Percentiles rank a stretch among this genome's conserved stretches.
These are phyloP conservation scores for Colletotrichum simmondsii DNA, from an alignment of 2,329 filamentous ascomycete genomes.

Conservation along the genomic window DNA sequence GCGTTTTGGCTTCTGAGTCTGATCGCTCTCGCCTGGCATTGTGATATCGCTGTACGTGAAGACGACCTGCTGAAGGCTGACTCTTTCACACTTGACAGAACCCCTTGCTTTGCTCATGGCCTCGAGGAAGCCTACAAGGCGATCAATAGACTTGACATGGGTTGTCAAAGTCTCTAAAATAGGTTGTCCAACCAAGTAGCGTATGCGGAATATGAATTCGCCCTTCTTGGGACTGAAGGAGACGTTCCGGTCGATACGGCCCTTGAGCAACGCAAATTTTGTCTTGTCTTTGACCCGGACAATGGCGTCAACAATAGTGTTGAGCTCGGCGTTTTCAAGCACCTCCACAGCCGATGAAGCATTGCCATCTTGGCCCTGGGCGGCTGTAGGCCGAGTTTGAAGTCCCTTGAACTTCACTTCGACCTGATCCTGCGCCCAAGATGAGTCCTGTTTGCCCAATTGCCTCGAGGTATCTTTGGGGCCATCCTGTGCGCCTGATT, in stretches of 20 bases:
- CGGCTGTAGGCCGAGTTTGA: constrained; percentile 38
- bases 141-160: constrained; percentile 74
- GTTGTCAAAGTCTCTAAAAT: constrained; percentile 68
- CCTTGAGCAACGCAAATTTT: constrained; percentile 66
- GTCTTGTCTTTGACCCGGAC: constrained; percentile 63
- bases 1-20: constrained; percentile 36
- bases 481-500: background rate
- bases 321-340: constrained; percentile 16
- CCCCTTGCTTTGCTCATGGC: constrained; percentile 68
- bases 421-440: constrained; percentile 71
- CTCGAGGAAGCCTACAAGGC: constrained; percentile 76
- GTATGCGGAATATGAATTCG: constrained; percentile 71
- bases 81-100: constrained; percentile 66
- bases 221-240: constrained; percentile 69
- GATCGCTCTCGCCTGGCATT: constrained; percentile 36
- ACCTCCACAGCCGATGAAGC: background rate
- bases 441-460: constrained; percentile 34
- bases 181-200: constrained; percentile 67
- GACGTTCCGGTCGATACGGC: constrained; percentile 69
- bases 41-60: constrained; percentile 71
- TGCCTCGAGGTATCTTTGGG: constrained; percentile 32
- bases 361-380: constrained; percentile 1
- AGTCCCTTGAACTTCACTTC: constrained; percentile 67
- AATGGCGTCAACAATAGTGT: constrained; percentile 55
- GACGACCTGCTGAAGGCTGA: constrained; percentile 70